Evolutionary conservation across 1,139 yeast genomes (phyloP), one percentile per base, ranked within the genome.

Genomic region (Debaryomyces sp.): DNA sequence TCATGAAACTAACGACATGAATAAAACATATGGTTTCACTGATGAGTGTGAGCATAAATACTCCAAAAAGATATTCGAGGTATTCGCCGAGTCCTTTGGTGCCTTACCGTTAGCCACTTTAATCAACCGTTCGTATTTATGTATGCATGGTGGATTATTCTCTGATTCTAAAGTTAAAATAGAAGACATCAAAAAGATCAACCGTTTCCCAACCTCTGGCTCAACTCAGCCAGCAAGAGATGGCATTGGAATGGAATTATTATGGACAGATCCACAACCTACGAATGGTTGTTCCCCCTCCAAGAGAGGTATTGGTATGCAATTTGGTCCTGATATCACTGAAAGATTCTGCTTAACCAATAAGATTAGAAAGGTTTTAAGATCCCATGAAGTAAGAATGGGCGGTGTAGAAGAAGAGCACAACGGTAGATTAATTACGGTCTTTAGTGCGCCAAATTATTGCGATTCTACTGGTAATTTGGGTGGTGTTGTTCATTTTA

Each of bases 1-100:
- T 66, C 99, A 94, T 67, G 99, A 95, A 68, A 91, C 98, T 1
- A 88, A 88, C 61, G 96, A 89, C 61, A 94, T 94, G 99, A 95
- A 95, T 73, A 89, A 88, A 65, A 90, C 95, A 27, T 94, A 95
- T 62, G 99, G 99, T 0, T 94, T 94, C 66, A 89, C 91, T 57
- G 98, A 96, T 59, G 99, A 94, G 67, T 90, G 97, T 73, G 94
- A 89, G 66, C 84, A 83, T 63, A 94, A 94, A 66, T 94, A 91
- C 70, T 82, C 88, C 29, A 90, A 87, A 54, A 84, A 87, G 57
- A 75, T 90, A n/a, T 94, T 88, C 70, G 85, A 83, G 56, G 84
- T 92, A 60, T 95, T 94, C 66, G 79, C 94, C 18, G 96, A 90
- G 67, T 84, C 96, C 27, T 94, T 94, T 66, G 87, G 90, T 35